phyloP scores from a whole-genome alignment of 1,284 basidiomycete genomes.

The Papiliotrema laurentii region DNA sequence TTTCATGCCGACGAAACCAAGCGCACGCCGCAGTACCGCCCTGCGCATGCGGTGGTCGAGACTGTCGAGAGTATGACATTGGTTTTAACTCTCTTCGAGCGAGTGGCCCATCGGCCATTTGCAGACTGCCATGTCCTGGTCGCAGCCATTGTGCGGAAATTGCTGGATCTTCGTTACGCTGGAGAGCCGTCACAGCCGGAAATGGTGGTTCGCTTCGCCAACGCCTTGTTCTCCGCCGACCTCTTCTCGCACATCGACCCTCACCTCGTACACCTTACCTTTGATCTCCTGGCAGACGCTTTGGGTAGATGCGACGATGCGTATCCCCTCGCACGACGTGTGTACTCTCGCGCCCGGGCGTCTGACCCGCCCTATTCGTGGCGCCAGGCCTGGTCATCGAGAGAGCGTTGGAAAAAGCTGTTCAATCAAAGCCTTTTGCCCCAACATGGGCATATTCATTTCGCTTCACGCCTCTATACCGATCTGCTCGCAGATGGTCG shows the following conservation, averaged over 20 bases:
- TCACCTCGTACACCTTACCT: background rate
- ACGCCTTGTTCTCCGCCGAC: background rate
- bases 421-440: conserved; percentile 15
- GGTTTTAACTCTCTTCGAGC: conserved; percentile 1
- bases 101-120: background rate
- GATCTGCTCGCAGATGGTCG: conserved; percentile 33
- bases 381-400: background rate
- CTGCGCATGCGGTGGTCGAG: background rate
- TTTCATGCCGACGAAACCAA: no score
- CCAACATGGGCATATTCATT: conserved; percentile 18
- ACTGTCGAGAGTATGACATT: background rate
- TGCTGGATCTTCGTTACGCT: background rate
- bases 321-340: background rate
- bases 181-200: background rate
- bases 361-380: background rate
- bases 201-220: background rate
- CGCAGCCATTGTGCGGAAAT: background rate
- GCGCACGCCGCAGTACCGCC: background rate
- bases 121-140: conserved; percentile 1
- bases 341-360: conserved; percentile 1
- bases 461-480: conserved; percentile 38
- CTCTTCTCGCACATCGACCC: background rate
- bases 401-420: conserved; percentile 16
- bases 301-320: background rate
- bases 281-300: background rate